Conservation (phyloP, 75 land plant genomes). For the Picea glauca region DNA sequence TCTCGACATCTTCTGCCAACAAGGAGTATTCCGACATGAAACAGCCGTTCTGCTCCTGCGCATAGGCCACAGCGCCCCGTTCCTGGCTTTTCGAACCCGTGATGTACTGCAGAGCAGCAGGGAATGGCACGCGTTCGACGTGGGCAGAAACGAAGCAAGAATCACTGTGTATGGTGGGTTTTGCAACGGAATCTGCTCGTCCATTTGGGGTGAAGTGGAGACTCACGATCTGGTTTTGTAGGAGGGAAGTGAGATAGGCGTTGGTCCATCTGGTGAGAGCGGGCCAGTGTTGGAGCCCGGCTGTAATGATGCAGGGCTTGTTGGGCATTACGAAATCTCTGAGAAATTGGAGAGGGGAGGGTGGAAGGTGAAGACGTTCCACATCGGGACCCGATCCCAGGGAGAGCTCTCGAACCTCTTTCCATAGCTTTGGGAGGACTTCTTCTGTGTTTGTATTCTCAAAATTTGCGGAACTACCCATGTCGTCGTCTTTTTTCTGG, state of each 20-base stretch:
- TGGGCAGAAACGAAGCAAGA: constrained; percentile 64
- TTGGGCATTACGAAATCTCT: constrained; percentile 71
- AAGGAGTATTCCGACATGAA: constrained; percentile 59
- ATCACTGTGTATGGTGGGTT: constrained; percentile 8
- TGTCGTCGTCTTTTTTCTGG: too few relatives aligned
- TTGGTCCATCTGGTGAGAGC: constrained; percentile 62
- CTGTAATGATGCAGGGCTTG: constrained; percentile 79
- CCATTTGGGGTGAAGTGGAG: constrained; percentile 92
- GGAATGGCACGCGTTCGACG: constrained; percentile 53
- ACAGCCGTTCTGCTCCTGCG: constrained; percentile 87
- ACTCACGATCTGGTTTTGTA: constrained; percentile 40
- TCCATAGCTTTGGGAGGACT: constrained; percentile 39
- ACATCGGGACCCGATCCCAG: constrained; percentile 39
- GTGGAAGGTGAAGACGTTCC: constrained; percentile 50
- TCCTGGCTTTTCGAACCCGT: constrained; percentile 1
- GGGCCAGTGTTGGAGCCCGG: constrained; percentile 71
- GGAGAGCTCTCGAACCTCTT: constrained; percentile 74
- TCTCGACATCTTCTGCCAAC: constrained; percentile 57
- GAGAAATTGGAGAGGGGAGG: constrained; percentile 63
- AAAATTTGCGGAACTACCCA: too few relatives aligned
- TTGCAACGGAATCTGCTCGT: constrained; percentile 66
- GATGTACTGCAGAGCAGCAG: constrained; percentile 46
- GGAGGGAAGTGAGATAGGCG: constrained; percentile 40
- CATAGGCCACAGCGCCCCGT: constrained; percentile 52
- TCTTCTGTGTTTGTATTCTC: neutral